Evolutionary conservation across 148 eudicot genomes (phyloP).

Genomic region (Nepenthes mirabilis): DNA sequence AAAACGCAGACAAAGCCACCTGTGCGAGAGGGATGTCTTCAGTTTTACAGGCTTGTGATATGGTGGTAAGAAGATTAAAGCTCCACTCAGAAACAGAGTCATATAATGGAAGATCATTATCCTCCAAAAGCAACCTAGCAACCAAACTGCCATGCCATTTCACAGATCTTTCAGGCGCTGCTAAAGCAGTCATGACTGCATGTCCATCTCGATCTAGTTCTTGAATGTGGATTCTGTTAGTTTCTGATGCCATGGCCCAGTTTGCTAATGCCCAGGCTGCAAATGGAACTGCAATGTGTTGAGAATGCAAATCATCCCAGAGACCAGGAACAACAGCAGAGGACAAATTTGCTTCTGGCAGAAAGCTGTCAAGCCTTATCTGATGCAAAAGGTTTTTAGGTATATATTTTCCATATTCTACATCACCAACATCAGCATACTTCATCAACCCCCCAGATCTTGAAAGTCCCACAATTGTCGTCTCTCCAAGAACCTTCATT

Average conservation of each 20-base stretch:
- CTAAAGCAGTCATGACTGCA: conserved; percentile 81
- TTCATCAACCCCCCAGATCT: conserved; percentile 35
- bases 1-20: conserved; percentile 78
- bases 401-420: conserved; percentile 14
- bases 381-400: conserved; percentile 25
- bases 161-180: conserved; percentile 93
- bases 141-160: conserved; percentile 98
- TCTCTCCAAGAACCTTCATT: conserved; percentile 87
- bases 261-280: conserved; percentile 98
- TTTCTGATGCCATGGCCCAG: conserved; percentile 94
- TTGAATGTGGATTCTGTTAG: conserved; percentile 72
- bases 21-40: conserved; percentile 71
- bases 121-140: conserved; percentile 79
- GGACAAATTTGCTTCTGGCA: conserved; percentile 36
- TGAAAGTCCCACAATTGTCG: conserved; percentile 72
- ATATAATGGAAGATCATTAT: conserved; percentile 48
- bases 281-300: conserved; percentile 95
- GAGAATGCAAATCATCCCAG: conserved; percentile 97
- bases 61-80: conserved; percentile 72
- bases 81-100: conserved; percentile 86
- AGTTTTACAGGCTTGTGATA: conserved; percentile 79
- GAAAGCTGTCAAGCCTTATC: conserved; percentile 32
- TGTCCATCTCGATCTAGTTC: conserved; percentile 87
- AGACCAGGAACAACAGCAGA: conserved; percentile 93
- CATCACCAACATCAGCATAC: conserved; percentile 16